Evolutionary conservation across 169 alveolate species (phyloP).

Genomic region (Plasmodium cynomolgi): DNA sequence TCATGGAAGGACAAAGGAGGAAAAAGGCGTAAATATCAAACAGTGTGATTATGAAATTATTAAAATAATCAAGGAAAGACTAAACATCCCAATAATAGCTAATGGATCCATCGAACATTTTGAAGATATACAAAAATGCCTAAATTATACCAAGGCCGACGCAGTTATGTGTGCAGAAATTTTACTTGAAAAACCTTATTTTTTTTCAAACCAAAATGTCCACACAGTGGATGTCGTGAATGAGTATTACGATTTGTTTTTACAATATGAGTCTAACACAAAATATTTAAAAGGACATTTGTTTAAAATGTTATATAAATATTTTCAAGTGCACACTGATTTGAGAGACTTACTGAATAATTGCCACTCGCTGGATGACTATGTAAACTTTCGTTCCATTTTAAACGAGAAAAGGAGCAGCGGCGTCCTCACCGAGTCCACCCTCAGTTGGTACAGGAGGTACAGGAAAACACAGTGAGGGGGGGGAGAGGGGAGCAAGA

Average conservation of each 20-base stretch:
- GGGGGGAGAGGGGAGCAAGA: neutral
- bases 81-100: slow-evolving; percentile 93
- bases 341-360: slow-evolving; percentile 58
- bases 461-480: slow-evolving; percentile 20
- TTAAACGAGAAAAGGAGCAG: slow-evolving; percentile 22
- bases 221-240: slow-evolving; percentile 45
- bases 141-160: slow-evolving; percentile 92
- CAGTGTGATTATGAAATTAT: slow-evolving; percentile 87
- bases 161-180: slow-evolving; percentile 95
- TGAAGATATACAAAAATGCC: slow-evolving; percentile 89
- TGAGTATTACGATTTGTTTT: slow-evolving; percentile 60
- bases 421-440: slow-evolving; percentile 16
- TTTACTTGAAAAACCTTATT: slow-evolving; percentile 91
- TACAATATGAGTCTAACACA: slow-evolving; percentile 64
- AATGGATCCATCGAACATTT: slow-evolving; percentile 93
- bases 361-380: slow-evolving; percentile 47
- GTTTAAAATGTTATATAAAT: slow-evolving; percentile 57
- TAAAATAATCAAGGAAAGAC: slow-evolving; percentile 87
- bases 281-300: slow-evolving; percentile 70
- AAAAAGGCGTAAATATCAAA: slow-evolving; percentile 77
- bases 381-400: slow-evolving; percentile 16
- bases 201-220: slow-evolving; percentile 78
- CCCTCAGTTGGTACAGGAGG: slow-evolving; percentile 66
- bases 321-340: slow-evolving; percentile 59
- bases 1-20: slow-evolving; percentile 83